Evolutionary conservation across 1,284 basidiomycete genomes (phyloP), one percentile per base, ranked within the genome.

Genomic region (Malassezia caprae): DNA sequence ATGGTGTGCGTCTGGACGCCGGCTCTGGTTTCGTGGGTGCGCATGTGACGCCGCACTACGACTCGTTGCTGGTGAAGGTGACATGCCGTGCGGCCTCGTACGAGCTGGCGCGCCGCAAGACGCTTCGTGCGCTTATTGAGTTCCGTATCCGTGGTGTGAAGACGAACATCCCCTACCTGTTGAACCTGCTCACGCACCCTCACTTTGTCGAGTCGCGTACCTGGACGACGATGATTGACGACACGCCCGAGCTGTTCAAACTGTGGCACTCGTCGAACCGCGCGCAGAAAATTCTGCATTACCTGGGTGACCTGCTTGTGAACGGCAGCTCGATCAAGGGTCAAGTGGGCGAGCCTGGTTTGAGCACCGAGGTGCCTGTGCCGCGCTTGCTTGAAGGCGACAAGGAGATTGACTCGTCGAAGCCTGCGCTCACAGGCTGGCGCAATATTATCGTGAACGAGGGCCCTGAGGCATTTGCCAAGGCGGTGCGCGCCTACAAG

Each of bases 61-160:
- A 99, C 79, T 93, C 89, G 69, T 80, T 98, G 76, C 82, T 99
- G 49, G 94, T 98, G 74, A 98, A 98, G 78, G 89, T 90, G 73
- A 87, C 86, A 44, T 91, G 94, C 60, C 90, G 87, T 63, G 94
- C 94, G 48, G 90, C 93, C 15, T 96, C 91, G 2, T 99, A 96
- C 75, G 94, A 99, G 76, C 91, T 98, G 51, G 93, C 94, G 27
- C 85, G 94, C 58, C 82, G 94, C 67, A 98, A 98, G 82, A 98
- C 96, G 91, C 83, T 99, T 51, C 88, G 94, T 72, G 90, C 94
- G 28, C 82, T 99, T 19, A 90, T 98, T 58, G 94, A 98, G 77
- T 98, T 98, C 85, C 88, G 94, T 75, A 98, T 99, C 68, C 90
- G 94, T 70, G 93, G 93, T 72, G 91, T 96, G 76, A 96, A 96